A percentile compares a stretch with the other conserved stretches of the same genome.
Conservation (phyloP, 345 rosid species). For the Pugionium cornutum region DNA sequence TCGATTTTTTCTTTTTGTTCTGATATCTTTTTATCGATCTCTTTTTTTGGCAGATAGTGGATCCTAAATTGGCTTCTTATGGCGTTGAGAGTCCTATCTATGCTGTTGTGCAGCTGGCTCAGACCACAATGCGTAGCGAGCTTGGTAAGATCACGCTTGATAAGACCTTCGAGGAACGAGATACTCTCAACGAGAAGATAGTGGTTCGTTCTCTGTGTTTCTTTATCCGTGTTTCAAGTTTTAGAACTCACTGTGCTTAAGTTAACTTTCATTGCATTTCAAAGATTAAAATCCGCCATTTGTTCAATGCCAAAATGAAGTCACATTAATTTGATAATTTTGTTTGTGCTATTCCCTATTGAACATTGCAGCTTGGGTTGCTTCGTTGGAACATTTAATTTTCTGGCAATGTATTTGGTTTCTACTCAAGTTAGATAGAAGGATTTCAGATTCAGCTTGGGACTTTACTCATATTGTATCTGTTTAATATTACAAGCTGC, state of each 20-base stretch:
- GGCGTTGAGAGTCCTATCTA: too few species aligned
- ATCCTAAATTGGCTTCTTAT: constrained; percentile 8
- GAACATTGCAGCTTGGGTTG: constrained; percentile 8
- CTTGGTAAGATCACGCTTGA: too few species aligned
- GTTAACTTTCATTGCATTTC: neutral
- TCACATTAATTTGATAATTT: constrained; percentile 3
- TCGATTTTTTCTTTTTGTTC: too few species aligned
- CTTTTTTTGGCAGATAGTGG: constrained; percentile 62
- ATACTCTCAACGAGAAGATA: too few species aligned
- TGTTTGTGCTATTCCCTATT: neutral
- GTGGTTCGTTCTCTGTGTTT: too few species aligned
- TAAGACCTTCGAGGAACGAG: too few species aligned
- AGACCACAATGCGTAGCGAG: too few species aligned
- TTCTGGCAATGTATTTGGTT: neutral
- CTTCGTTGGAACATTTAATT: constrained; percentile 6
- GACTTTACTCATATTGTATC: neutral
- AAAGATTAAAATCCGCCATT: neutral
- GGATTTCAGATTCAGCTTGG: neutral
- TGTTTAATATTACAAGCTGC: neutral
- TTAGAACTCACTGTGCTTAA: neutral
- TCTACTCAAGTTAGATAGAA: neutral
- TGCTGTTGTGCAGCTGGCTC: too few species aligned
- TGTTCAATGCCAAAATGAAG: constrained; percentile 2
- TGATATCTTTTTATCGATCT: neutral
- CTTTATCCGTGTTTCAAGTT: neutral